Base-by-base conservation (phyloP, 352 stramenopile species). In the Pythium grandisporangium region DNA sequence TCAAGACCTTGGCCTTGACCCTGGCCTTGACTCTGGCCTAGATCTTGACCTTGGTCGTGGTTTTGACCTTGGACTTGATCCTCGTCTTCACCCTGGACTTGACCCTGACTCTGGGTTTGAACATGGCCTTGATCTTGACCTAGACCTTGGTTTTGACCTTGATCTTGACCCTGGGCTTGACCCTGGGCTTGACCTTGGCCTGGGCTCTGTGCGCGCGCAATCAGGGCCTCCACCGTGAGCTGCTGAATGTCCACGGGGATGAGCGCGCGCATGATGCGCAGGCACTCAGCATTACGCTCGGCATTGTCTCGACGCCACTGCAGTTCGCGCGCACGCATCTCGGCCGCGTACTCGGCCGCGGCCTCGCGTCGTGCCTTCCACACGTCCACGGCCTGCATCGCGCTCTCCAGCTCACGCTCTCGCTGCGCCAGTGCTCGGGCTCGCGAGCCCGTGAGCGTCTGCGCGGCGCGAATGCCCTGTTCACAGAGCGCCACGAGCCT, bases 331-430 rank as follows among this genome's bases (percentile, higher is more conserved):
- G 63, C 65, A 2, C 55, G 42, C 40, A 77, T 77, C 51, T 89
- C 75, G 10, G 60, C 16, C 0, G 51, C 43, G 33, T 66, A 84
- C 41, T 89, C 70, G 17, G 81, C 78, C 2, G 68, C 56, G 36
- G 72, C 51, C 30, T 86, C 70, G 3, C 63, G 60, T 11, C 72
- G 63, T 1, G 42, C 48, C 23, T 80, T 84, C 75, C 75, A 89
- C 6, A 89, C 46, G 36, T 89, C 75, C 0, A 86, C 66, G 32
- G 82, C 66, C 11, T 67, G 56, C 37, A 75, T 60, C 1, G 68
- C 61, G 16, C 67, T 58, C 6, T 73, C 64, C n/a, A 84, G 42
- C 17, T 84, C 68, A 1, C 30, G 16, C 38, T 89, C 70, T 29
- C 80, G 82, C 5, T 45, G 50, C 40, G 66, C 63, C 8, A 86